Evolutionary conservation across 345 rosid species (phyloP).

Genomic region (Heritiera littoralis): DNA sequence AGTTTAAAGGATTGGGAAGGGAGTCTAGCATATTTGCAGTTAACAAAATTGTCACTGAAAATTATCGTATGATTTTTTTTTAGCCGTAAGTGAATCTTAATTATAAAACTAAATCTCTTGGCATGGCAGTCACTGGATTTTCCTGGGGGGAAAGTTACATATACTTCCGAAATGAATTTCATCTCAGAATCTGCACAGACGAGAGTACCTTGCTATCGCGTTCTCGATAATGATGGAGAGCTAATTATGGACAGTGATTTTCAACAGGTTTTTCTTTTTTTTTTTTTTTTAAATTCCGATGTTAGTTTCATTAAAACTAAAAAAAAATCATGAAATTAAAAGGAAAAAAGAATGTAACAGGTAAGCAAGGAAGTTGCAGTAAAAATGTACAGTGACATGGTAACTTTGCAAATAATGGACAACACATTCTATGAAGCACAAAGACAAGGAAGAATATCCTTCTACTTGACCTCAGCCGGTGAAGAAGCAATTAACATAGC

Average conservation of each 20-base stretch:
- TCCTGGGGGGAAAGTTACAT: constrained; percentile 74
- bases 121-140: constrained; percentile 43
- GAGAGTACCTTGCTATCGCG: constrained; percentile 65
- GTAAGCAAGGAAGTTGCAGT: constrained; percentile 48
- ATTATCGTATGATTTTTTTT: no score
- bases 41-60: no score
- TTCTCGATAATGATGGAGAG: constrained; percentile 45
- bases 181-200: constrained; percentile 44
- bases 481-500: constrained; percentile 63
- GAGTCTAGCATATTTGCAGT: no score
- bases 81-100: not conserved
- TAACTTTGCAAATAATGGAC: constrained; percentile 54
- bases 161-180: constrained; percentile 51
- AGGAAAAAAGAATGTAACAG: constrained; percentile 22
- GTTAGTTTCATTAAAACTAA: not conserved
- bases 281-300: not conserved
- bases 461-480: constrained; percentile 53
- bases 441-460: constrained; percentile 60
- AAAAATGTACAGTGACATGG: constrained; percentile 52
- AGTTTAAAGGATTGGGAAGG: no score
- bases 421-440: constrained; percentile 52
- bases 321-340: not conserved
- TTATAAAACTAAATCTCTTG: not conserved
- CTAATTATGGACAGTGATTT: constrained; percentile 19
- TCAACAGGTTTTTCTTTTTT: constrained; percentile 28